phyloP scores from a whole-genome alignment of 2,329 filamentous ascomycete species.

The Alternaria solani region DNA sequence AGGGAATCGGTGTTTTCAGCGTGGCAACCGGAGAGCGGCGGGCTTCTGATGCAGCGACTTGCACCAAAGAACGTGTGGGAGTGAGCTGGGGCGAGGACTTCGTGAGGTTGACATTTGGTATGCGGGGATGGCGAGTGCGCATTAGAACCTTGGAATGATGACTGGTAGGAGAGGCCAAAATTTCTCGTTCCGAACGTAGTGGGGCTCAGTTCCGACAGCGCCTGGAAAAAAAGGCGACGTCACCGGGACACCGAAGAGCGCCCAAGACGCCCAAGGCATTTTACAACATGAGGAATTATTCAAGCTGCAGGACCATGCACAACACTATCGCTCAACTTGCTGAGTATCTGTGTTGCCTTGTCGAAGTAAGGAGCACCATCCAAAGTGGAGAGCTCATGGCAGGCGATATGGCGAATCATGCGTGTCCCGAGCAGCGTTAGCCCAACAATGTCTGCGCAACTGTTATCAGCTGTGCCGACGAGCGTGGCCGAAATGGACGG shows the following conservation, averaged over 20 bases:
- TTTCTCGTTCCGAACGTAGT: conserved; percentile 29
- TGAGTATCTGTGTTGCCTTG: no score
- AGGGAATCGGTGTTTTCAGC: conserved; percentile 29
- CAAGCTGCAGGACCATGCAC: not conserved
- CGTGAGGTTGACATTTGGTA: conserved; percentile 47
- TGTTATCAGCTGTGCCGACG: not conserved
- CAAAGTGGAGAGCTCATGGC: not conserved
- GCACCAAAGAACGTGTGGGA: conserved; percentile 37
- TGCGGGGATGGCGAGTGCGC: conserved; percentile 38
- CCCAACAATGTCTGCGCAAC: not conserved
- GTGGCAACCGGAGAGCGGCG: conserved; percentile 25
- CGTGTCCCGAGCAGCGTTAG: not conserved
- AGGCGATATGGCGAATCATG: not conserved
- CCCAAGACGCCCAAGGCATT: not conserved
- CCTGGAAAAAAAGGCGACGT: conserved; percentile 23
- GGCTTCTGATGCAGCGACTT: conserved; percentile 29
- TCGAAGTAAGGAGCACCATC: not conserved
- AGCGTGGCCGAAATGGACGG: not conserved
- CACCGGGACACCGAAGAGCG: conserved; percentile 7
- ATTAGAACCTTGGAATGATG: conserved; percentile 36
- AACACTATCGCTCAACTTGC: not conserved
- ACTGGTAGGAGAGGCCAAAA: conserved; percentile 36
- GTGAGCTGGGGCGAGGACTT: conserved; percentile 15
- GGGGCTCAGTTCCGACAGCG: conserved; percentile 31
- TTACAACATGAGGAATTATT: not conserved